Percentiles rank a stretch among this genome's conserved stretches.
Conservation (phyloP, 2,329 filamentous ascomycete species). For the Scedosporium apiospermum region DNA sequence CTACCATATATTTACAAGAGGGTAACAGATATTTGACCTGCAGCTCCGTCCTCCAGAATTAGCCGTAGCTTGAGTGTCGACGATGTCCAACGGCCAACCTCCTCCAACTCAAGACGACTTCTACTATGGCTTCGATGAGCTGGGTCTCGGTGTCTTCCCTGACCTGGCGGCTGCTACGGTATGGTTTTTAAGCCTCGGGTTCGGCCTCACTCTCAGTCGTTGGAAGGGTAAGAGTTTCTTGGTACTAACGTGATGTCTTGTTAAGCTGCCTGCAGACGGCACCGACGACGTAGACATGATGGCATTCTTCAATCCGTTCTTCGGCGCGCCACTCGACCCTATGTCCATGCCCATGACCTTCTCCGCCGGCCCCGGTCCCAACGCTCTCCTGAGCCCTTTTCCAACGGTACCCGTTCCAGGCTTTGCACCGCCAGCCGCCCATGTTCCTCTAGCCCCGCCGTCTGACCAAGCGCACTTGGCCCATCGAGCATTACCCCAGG, state of each 20-base stretch:
- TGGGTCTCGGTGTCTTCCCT: constrained; percentile 17
- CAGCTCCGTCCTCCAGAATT: not conserved
- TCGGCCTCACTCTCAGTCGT: not conserved
- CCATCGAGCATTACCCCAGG: not conserved
- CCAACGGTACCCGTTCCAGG: not conserved
- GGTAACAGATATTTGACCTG: not conserved
- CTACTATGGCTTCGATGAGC: constrained; percentile 13
- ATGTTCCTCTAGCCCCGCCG: not conserved
- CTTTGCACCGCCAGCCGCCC: not conserved
- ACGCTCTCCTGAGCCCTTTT: constrained; percentile 13
- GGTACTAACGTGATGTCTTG: not conserved
- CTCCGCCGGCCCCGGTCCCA: constrained; percentile 8
- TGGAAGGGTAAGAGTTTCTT: no score
- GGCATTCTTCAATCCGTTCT: constrained; percentile 30
- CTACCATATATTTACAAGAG: not conserved
- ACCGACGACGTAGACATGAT: constrained; percentile 30
- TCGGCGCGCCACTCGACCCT: constrained; percentile 23
- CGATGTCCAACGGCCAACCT: constrained; percentile 26
- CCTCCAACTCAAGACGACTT: constrained; percentile 17
- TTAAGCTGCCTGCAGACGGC: constrained; percentile 11
- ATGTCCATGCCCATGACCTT: constrained; percentile 35
- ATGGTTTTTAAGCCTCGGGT: not conserved
- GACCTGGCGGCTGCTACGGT: constrained; percentile 17
- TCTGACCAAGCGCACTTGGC: not conserved
- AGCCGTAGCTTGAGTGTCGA: constrained; percentile 9